Evolutionary conservation across 441 rosid species (phyloP), one percentile per base, ranked within the genome.

Genomic region (Jatropha multifida): DNA sequence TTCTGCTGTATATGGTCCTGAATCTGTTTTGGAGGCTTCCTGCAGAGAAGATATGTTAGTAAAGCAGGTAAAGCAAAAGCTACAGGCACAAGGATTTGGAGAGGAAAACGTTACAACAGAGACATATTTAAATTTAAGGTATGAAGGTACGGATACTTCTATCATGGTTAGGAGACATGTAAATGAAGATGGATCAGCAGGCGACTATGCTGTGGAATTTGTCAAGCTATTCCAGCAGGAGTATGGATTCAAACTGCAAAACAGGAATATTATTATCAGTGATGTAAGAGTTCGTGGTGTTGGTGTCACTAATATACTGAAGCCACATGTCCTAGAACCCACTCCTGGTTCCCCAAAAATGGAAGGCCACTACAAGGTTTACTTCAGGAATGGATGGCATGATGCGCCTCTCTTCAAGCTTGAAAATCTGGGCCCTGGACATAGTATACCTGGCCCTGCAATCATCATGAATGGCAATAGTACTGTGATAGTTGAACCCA

Each of bases 391-490:
- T 17, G 93, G 92, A 23, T 91, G 97, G 98, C 88, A 83, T 40
- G 88, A 87, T 3, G 83, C 94, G 14, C 94, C 96, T 41, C 82
- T 91, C 52, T 93, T 85, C 85, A 89, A 88, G 87, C 91, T 94
- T 76, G 99, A 89, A 76, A 85, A 82, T 76, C 82, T 94, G 72
- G 94, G 92, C 27, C 87, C 77, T 78, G 92, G 96, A 49, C 91
- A 88, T 81, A 78, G 74, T 65, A 74, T 94, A 55, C 70, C 84
- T 65, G 97, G 97, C 70, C 98, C 99, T 75, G 92, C 92, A 26
- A 86, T 94, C 80, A 89, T 94, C 86, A 94, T 94, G 98, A 94
- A 94, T 65, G 99, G 99, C 20, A 94, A 92, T 69, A 93, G 98
- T 82, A 94, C 99, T 9, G 96, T 94, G 74, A 85, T 93, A 55